A percentile compares a stretch with the other conserved stretches of the same genome.
Conservation (phyloP, 352 stramenopile species). For the Phytophthora rubi region DNA sequence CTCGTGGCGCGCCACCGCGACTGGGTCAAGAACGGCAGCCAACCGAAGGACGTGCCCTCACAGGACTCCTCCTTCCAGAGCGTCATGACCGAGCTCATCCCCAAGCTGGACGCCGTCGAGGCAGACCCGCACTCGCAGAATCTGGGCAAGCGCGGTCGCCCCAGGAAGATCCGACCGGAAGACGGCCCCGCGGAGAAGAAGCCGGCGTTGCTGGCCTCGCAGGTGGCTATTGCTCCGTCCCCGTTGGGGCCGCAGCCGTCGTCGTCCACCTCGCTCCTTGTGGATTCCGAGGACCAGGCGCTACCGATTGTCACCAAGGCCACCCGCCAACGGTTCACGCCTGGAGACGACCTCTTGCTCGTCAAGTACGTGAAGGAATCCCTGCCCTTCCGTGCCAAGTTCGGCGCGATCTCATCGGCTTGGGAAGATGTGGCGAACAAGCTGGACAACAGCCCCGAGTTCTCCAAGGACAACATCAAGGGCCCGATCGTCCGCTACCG, state of each 20-base stretch:
- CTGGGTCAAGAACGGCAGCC: constrained; percentile 37
- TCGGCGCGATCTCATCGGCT: constrained; percentile 37
- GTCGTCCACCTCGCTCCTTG: constrained; percentile 27
- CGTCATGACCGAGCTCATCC: constrained; percentile 38
- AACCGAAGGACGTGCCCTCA: constrained; percentile 21
- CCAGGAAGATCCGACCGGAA: constrained; percentile 28
- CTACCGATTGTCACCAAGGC: constrained; percentile 20
- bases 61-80: constrained; percentile 35
- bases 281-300: constrained; percentile 31
- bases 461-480: constrained; percentile 43
- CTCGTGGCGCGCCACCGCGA: constrained; percentile 33
- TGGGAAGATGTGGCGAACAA: constrained; percentile 44
- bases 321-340: constrained; percentile 40
- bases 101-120: constrained; percentile 39
- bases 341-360: constrained; percentile 38
- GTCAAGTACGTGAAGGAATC: constrained; percentile 35
- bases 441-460: constrained; percentile 29
- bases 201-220: neutral
- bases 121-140: constrained; percentile 24
- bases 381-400: constrained; percentile 45
- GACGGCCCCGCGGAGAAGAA: constrained; percentile 22
- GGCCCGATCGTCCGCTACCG: constrained; percentile 44
- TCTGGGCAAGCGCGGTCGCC: constrained; percentile 41
- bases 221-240: constrained; percentile 30
- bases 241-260: constrained; percentile 27